A percentile compares a stretch with the other conserved stretches of the same genome.
Conservation (phyloP, 2,329 filamentous ascomycete species). For the Immersiporthe knoxdaviesiana region DNA sequence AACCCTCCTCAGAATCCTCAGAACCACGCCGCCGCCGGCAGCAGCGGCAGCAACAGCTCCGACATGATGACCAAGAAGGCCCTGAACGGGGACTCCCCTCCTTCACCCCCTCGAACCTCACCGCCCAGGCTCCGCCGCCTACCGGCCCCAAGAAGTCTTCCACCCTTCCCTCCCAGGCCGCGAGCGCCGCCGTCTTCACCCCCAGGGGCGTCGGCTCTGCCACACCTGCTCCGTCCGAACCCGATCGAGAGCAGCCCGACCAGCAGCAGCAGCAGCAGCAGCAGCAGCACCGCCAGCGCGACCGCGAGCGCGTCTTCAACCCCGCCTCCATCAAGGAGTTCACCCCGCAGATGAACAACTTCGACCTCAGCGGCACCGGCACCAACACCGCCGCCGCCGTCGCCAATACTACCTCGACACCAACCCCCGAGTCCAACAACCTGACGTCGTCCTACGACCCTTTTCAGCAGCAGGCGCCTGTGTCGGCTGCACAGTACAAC, state of each 20-base stretch:
- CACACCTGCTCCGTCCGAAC: constrained; percentile 47
- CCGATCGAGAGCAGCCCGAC: constrained; percentile 37
- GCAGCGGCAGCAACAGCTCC: constrained; percentile 10
- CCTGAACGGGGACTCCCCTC: constrained; percentile 93
- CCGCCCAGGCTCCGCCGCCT: constrained; percentile 24
- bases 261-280: too few species aligned
- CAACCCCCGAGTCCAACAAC: constrained; percentile 46
- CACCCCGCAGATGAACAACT: constrained; percentile 53
- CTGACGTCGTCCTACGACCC: constrained; percentile 62
- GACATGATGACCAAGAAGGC: constrained; percentile 60
- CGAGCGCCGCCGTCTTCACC: constrained; percentile 85
- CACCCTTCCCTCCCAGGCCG: constrained; percentile 80
- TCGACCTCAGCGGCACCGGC: constrained; percentile 57
- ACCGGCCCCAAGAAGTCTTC: constrained; percentile 67
- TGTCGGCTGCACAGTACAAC: constrained; percentile 61
- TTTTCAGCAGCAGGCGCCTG: constrained; percentile 64
- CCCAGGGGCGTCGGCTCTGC: constrained; percentile 61
- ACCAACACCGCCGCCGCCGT: constrained; percentile 55
- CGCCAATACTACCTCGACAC: constrained; percentile 47
- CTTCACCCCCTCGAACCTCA: constrained; percentile 73
- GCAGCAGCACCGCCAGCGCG: constrained; percentile 32
- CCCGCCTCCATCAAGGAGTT: constrained; percentile 63
- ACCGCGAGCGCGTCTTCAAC: constrained; percentile 54
- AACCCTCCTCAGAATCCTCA: not conserved
- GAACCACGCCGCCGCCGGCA: not conserved